Evolutionary conservation across 2,329 filamentous ascomycete genomes (phyloP).

Genomic region (Teratosphaeria gauchensis): DNA sequence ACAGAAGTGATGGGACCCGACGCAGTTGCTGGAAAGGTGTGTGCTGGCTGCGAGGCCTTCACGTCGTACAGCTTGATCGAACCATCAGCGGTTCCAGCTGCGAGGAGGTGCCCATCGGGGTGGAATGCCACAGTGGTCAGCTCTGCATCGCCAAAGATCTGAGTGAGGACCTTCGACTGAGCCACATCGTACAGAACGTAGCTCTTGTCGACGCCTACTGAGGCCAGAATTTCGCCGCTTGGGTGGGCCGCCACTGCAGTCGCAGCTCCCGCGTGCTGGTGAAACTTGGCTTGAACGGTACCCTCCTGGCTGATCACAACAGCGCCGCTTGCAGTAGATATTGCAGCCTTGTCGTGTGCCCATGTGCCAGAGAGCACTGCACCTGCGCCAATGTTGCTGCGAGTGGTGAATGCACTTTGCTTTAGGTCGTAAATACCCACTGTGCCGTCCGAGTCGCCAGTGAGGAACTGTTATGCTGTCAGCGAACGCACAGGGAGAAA

Average conservation of each 20-base stretch:
- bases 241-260: constrained; percentile 75
- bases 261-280: constrained; percentile 73
- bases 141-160: constrained; percentile 69
- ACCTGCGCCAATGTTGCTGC: constrained; percentile 52
- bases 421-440: constrained; percentile 71
- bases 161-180: constrained; percentile 58
- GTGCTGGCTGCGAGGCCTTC: constrained; percentile 66
- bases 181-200: constrained; percentile 80
- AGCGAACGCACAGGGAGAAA: background rate
- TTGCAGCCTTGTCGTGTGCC: constrained; percentile 58
- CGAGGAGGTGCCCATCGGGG: constrained; percentile 90
- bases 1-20: constrained; percentile 61
- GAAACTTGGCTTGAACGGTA: constrained; percentile 57
- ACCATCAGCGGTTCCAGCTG: constrained; percentile 67
- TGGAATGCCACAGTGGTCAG: constrained; percentile 78
- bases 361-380: constrained; percentile 59
- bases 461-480: constrained; percentile 40
- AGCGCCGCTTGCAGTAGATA: constrained; percentile 64
- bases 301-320: constrained; percentile 73
- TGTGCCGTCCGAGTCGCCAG: constrained; percentile 65
- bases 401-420: constrained; percentile 63
- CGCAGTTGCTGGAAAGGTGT: constrained; percentile 52
- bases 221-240: constrained; percentile 71
- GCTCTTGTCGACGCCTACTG: constrained; percentile 83
- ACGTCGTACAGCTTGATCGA: constrained; percentile 85